These are phyloP conservation scores for Starmera quercuum DNA, from an alignment of 805 yeast genomes.

Conservation along the genomic window DNA sequence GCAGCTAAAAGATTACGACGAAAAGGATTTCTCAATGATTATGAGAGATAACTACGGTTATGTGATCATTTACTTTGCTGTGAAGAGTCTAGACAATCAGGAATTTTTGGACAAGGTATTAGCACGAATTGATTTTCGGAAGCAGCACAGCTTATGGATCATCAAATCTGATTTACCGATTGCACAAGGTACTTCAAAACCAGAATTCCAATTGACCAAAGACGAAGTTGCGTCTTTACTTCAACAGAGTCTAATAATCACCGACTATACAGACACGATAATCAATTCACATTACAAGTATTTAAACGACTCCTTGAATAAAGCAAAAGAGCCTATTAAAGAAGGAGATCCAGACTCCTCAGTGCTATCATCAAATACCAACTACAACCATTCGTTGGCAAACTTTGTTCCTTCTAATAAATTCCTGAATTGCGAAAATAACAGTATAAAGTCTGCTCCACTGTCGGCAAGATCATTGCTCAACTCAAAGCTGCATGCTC, in stretches of 20 bases:
- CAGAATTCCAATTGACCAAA: conserved; percentile 7
- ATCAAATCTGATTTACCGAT: conserved; percentile 7
- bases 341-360: no score
- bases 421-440: conserved; percentile 8
- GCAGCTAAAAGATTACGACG: conserved; percentile 19
- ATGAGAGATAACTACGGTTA: conserved; percentile 16
- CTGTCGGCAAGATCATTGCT: conserved; percentile 18
- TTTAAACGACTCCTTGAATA: no score
- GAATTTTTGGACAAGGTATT: conserved; percentile 9
- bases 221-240: conserved; percentile 3
- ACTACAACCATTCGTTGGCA: conserved; percentile 11
- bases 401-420: conserved; percentile 9
- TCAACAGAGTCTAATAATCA: conserved; percentile 2
- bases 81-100: conserved; percentile 5
- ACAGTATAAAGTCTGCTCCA: conserved; percentile 20
- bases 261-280: conserved; percentile 11
- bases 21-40: neutral
- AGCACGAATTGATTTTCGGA: conserved; percentile 16
- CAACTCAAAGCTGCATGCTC: conserved; percentile 14
- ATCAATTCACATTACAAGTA: conserved; percentile 16
- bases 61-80: conserved; percentile 7
- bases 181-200: conserved; percentile 3
- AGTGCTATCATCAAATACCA: conserved; percentile 6
- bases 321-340: no score
- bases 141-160: conserved; percentile 10